phyloP scores from a whole-genome alignment of 139 green algal species.

The Parachlorella kessleri region DNA sequence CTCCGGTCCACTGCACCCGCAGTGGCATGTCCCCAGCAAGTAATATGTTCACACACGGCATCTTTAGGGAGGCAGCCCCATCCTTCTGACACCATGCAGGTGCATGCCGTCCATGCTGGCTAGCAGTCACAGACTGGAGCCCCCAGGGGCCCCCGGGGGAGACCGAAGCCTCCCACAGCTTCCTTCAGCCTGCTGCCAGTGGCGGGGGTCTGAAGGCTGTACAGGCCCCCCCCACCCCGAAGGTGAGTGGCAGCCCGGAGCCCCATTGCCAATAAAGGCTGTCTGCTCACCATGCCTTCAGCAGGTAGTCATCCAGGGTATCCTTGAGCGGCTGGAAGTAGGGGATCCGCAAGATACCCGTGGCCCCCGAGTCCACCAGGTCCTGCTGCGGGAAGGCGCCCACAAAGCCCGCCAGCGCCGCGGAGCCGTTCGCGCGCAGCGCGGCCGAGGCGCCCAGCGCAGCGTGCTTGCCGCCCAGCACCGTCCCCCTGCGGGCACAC shows the following conservation, averaged over 20 bases:
- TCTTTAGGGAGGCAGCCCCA: too few species aligned
- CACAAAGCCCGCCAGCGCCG: constrained; percentile 21
- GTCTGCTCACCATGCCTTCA: constrained; percentile 52
- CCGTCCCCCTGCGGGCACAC: constrained; percentile 4
- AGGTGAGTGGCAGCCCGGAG: too few species aligned
- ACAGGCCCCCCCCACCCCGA: too few species aligned
- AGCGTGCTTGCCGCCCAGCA: constrained; percentile 9
- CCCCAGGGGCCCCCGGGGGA: neutral
- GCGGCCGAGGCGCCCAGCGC: constrained; percentile 18
- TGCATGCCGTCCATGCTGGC: too few species aligned
- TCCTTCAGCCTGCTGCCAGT: too few species aligned
- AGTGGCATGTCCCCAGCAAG: too few species aligned
- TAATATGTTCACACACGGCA: too few species aligned
- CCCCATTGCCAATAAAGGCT: neutral
- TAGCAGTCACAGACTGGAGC: neutral
- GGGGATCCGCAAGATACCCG: constrained; percentile 1
- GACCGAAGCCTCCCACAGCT: too few species aligned
- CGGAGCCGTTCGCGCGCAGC: neutral
- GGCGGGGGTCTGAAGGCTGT: too few species aligned
- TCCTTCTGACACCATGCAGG: neutral
- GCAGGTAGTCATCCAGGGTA: constrained; percentile 69
- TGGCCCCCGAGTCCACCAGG: constrained; percentile 11
- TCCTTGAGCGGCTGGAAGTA: constrained; percentile 23
- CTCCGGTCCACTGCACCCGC: too few species aligned
- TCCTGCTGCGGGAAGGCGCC: constrained; percentile 5